Base-by-base conservation (phyloP, 2,329 filamentous ascomycete genomes). In the Torrubiellomyces zombiae region DNA sequence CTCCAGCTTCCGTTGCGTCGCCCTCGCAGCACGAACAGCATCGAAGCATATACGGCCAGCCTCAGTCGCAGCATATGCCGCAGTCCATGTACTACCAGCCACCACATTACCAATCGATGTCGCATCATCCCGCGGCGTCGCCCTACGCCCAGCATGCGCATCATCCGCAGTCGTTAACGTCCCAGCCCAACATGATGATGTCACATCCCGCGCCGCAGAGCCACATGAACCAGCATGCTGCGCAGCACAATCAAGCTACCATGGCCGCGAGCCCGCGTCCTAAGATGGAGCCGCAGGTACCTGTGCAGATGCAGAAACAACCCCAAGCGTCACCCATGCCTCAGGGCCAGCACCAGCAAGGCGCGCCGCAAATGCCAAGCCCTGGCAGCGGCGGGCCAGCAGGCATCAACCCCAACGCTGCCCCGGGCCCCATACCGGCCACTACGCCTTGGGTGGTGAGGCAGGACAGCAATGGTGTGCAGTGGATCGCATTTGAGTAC, bases 401-500 rank as follows among this genome's bases (percentile, higher is more conserved):
- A n/a, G 75, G 70, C 13, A 67, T 82, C 16, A 92, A 89, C 47
- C 75, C 83, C 8, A 93, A 85, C 43, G 83, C 86, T 18, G 89
- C 89, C 1, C 89, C 89, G 6, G 89, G 89, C 3, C 89, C 89
- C 0, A 98, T 98, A 40, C 89, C 89, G 9, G 89, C 89, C 1
- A 98, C 89, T 3, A 95, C 89, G 0, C 89, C 89, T 0, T 60
- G 94, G 7, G 85, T 95, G 7, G 86, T 95, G 14, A 65, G 85
- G 37, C 86, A 95, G 51, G 89, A 95, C 42, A 78, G 81, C 44
- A 95, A 93, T 38, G 89, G 89, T 7, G 86, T 95, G 6, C 89
- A 95, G 51, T 95, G 89, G 89, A 95, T 95, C 43, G 83, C 83
- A 1, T 98, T 95, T 34, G 89, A 98, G 50, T 98, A 98, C 49